A percentile compares a stretch with the other conserved stretches of the same genome.
These are phyloP conservation scores for Neoboletus brunneissimus DNA, from an alignment of 768 basidiomycete genomes.

Conservation along the genomic window DNA sequence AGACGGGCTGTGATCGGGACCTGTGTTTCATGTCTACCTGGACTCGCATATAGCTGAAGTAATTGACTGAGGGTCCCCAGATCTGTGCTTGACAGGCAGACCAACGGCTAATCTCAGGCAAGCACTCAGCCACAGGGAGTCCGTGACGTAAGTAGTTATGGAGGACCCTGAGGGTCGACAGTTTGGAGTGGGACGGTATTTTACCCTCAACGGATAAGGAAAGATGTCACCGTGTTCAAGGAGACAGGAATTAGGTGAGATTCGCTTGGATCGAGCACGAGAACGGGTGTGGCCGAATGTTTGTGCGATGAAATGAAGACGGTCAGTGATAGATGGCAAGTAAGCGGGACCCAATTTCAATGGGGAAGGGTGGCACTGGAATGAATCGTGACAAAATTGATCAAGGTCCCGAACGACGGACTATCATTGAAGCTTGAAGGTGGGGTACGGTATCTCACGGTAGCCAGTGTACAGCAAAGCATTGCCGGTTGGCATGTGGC, in stretches of 20 bases:
- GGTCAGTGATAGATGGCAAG: neutral
- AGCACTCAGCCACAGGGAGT: constrained; percentile 9
- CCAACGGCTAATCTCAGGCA: constrained; percentile 11
- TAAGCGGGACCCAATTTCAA: neutral
- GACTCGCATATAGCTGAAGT: neutral
- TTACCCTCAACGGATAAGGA: neutral
- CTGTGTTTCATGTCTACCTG: constrained; percentile 3
- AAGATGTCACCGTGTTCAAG: neutral
- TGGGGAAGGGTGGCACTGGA: neutral
- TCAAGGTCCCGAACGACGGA: neutral
- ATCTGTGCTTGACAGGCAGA: constrained; percentile 4
- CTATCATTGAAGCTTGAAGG: neutral
- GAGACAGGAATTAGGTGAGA: constrained; percentile 1
- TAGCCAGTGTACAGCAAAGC: neutral
- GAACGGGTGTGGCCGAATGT: neutral
- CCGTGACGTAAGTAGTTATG: constrained; percentile 4
- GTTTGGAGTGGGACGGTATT: neutral
- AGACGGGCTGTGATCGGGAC: constrained; percentile 6
- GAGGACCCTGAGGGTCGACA: neutral
- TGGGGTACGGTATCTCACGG: constrained; percentile 7
- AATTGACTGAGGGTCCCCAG: neutral
- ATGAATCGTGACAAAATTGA: constrained; percentile 1
- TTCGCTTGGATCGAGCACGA: neutral
- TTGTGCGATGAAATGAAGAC: neutral
- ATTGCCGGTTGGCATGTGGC: constrained; percentile 15